Percentiles rank a stretch among this genome's conserved stretches.
Conservation (phyloP, 495 filamentous ascomycete genomes). For the Glonium stellatum region DNA sequence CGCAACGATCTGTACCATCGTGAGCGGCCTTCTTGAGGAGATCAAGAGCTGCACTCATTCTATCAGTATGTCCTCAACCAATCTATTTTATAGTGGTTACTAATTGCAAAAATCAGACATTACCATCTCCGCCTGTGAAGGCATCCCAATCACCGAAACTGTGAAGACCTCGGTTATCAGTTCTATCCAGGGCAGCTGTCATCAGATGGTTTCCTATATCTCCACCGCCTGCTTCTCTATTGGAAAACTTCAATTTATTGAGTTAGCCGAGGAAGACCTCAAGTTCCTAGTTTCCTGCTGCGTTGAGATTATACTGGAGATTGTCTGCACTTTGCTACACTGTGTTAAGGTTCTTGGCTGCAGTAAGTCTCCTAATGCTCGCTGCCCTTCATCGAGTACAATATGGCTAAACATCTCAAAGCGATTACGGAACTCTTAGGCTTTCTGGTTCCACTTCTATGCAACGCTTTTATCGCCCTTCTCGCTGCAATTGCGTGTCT, state of each 20-base stretch:
- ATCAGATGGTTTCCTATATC: not conserved
- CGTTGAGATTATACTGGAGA: not conserved
- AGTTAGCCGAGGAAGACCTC: not conserved
- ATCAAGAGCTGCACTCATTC: not conserved
- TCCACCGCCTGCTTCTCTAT: not conserved
- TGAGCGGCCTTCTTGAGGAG: not conserved
- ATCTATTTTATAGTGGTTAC: not conserved
- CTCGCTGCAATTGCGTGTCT: not conserved
- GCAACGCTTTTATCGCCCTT: not conserved
- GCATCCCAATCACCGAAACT: not conserved
- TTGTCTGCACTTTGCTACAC: not conserved
- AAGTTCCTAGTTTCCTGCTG: not conserved
- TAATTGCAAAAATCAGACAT: not conserved
- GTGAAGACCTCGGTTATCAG: not conserved
- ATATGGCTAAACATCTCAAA: not conserved
- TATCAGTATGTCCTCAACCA: not conserved
- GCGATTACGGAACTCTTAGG: not conserved
- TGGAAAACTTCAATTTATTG: not conserved
- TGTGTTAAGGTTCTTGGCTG: not conserved
- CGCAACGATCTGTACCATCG: not conserved
- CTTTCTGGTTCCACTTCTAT: not conserved
- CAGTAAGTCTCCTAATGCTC: not conserved
- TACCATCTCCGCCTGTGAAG: not conserved
- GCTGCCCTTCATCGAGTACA: not conserved
- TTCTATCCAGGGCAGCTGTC: not conserved